phyloP scores from a whole-genome alignment of 495 filamentous ascomycete genomes.

The Penicillium arizonense region DNA sequence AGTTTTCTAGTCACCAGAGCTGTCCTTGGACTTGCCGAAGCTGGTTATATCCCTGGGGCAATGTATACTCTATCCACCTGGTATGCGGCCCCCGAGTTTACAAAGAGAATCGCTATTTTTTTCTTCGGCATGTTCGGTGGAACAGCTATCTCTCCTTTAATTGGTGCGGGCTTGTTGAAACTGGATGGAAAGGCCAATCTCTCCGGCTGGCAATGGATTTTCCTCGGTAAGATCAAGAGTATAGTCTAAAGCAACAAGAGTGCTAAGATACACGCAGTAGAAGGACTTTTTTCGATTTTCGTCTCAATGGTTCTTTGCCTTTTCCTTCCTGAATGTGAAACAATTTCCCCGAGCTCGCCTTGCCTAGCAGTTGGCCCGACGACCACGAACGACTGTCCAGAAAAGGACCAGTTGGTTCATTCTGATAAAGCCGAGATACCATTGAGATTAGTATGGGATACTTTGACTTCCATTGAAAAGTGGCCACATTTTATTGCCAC shows the following conservation, averaged over 20 bases:
- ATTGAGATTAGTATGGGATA: conserved; percentile 6
- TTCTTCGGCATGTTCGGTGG: conserved; percentile 53
- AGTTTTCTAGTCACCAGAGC: conserved; percentile 45
- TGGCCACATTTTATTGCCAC: conserved; percentile 39
- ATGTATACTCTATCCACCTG: conserved; percentile 57
- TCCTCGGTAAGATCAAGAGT: conserved; percentile 30
- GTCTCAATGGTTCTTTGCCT: conserved; percentile 19
- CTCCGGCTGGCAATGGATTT: conserved; percentile 59
- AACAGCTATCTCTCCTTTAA: conserved; percentile 44
- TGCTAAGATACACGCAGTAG: conserved; percentile 25
- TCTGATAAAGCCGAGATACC: conserved; percentile 6
- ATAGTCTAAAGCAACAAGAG: neutral
- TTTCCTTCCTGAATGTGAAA: neutral
- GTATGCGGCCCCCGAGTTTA: conserved; percentile 51
- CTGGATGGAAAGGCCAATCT: conserved; percentile 49
- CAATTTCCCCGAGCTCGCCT: too few species aligned
- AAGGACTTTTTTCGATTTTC: conserved; percentile 47
- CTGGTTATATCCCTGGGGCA: conserved; percentile 56
- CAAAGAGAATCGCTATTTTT: conserved; percentile 49
- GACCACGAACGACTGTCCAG: neutral
- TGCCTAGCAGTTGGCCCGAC: too few species aligned
- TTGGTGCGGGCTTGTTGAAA: conserved; percentile 43
- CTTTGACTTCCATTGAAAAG: conserved; percentile 22
- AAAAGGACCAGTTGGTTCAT: neutral
- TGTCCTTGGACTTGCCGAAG: conserved; percentile 51